A percentile compares a stretch with the other conserved stretches of the same genome.
phyloP scores from a whole-genome alignment of 192 early-diverging fungal genomes.

The Backusella macrospora region DNA sequence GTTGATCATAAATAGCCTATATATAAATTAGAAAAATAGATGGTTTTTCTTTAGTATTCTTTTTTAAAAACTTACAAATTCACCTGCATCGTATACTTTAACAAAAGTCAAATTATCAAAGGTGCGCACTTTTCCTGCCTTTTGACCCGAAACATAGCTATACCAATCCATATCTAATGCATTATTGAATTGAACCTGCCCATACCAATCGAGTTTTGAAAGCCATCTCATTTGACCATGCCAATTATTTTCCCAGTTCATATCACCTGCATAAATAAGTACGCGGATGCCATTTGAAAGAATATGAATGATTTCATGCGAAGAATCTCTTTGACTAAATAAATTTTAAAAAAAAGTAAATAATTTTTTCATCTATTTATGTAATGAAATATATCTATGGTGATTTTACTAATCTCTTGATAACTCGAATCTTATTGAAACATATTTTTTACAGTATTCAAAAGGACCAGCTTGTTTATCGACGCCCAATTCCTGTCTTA shows the following conservation, averaged over 20 bases:
- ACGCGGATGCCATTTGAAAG: conserved; percentile 82
- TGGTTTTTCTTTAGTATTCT: background rate
- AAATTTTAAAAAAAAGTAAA: conserved; percentile 29
- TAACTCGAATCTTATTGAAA: conserved; percentile 34
- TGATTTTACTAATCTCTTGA: conserved; percentile 24
- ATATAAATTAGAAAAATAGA: background rate
- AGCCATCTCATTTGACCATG: conserved; percentile 91
- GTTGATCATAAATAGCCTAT: conserved; percentile 26
- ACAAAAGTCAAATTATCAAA: conserved; percentile 13
- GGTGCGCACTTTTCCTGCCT: conserved; percentile 14
- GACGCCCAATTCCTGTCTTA: conserved; percentile 78
- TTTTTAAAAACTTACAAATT: conserved; percentile 14
- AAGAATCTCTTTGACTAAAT: conserved; percentile 31
- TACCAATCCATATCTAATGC: conserved; percentile 4
- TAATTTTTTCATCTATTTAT: conserved; percentile 10
- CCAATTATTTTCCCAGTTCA: conserved; percentile 45
- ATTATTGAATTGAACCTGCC: background rate
- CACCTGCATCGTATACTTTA: conserved; percentile 20
- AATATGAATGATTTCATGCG: conserved; percentile 38
- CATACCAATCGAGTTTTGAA: conserved; percentile 19
- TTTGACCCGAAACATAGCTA: background rate
- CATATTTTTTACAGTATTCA: conserved; percentile 71
- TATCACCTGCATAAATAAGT: conserved; percentile 75
- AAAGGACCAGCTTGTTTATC: conserved; percentile 64
- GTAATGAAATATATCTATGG: background rate